Base-by-base conservation (phyloP, 2,329 filamentous ascomycete species). In the Exutisphaerella laricina region DNA sequence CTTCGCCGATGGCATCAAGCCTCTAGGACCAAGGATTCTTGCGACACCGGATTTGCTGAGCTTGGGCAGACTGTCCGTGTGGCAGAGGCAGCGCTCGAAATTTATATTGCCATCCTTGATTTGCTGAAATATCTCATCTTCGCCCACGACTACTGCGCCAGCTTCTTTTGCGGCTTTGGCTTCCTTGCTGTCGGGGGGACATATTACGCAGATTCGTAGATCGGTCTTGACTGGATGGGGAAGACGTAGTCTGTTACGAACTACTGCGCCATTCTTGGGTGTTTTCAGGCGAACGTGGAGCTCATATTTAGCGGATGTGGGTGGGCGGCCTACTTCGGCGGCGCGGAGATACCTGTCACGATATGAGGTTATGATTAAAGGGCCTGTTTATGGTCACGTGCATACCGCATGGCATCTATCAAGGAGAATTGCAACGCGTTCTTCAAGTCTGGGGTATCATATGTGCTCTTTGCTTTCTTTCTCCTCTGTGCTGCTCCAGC, bases 141-240 rank as follows among this genome's bases (percentile, higher is more conserved):
- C 85, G 49, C 92, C 92, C 1, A 89, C 87, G 3, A 90, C 72
- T 1, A 82, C 75, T 12, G 92, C 94, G 41, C 92, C 94, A 0
- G 85, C 84, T 7, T 78, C 75, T 23, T 75, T 75, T 3, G 94
- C 92, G 39, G 87, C 82, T 53, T 78, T 74, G 39, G 83, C 88
- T 38, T 80, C 75, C 49, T 80, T 76, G 51, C 85, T 88, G 53
- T 81, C 82, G 42, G 90, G 84, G n/a, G 86, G 81, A 63, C 85
- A 90, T 55, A 98, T 86, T 43, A 97, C 92, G 61, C 84, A 92
- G 59, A 98, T 88, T 50, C 83, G 82, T 39, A 88, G 75, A 64
- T 94, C 88, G 50, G 86, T 94, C 65, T 88, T 85, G 53, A 97
- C 86, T 4, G 89, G 84, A 66, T 94, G 84, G 0, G 92, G 92